Evolutionary conservation across 1,139 yeast species (phyloP), one percentile per base, ranked within the genome.

Genomic region (Nadsonia commutata): DNA sequence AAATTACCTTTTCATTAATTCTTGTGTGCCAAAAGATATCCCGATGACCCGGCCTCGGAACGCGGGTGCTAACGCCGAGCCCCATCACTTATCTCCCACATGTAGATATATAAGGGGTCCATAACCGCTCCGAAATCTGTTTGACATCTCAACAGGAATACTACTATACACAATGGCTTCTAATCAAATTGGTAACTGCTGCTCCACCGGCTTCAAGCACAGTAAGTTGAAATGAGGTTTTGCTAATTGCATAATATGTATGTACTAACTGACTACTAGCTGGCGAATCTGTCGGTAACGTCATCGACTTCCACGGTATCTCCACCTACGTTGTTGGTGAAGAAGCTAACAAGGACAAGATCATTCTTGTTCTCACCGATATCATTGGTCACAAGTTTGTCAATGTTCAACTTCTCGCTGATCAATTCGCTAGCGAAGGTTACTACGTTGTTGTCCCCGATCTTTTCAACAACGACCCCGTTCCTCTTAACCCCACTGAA

Each of bases 381-480:
- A 65, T 85, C 44, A 74, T 59, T 50, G 95, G 95, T 40, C 63
- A 71, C 57, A 62, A 65, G 40, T 68, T 68, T 55, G 65, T 64
- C 57, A 85, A 85, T 60, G 64, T 64, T 23, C 63, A 66, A 54
- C 64, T 79, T 49, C 56, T 81, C 49, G 95, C 95, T 22, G 95
- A 85, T 58, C 67, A 71, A 45, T 69, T 80, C 47, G 80, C 90
- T 41, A 61, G 62, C 41, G 70, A 72, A n/a, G 79, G 79, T 21
- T 79, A 79, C 31, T 82, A 70, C 64, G 71, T 81, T 0, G 64
- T 80, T 45, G 64, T 80, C 39, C 94, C 94, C 13, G 95, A 85
- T 58, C 69, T 83, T 47, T 69, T 83, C 51, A 58, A 71, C 27
- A 76, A 74, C 33, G 93, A 81, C 37, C 58, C 67, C 37, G 56